Evolutionary conservation across 257 asterid species (phyloP).

Genomic region (Fraxinus quadrangulata): DNA sequence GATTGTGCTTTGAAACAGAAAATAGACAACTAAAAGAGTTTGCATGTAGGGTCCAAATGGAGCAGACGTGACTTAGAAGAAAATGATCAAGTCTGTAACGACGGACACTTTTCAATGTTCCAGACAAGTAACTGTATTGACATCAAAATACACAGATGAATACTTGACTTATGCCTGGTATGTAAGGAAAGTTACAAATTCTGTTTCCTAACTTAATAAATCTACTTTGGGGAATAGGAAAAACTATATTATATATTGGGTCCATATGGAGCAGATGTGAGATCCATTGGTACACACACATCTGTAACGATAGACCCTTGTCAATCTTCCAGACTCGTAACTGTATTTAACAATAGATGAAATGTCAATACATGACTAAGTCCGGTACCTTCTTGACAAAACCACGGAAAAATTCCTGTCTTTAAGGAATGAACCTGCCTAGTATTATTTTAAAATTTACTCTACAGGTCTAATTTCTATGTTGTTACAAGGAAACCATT

Average conservation of each 20-base stretch:
- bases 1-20: neutral
- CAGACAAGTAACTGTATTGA: constrained; percentile 65
- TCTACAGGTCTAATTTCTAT: neutral
- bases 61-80: constrained; percentile 52
- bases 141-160: constrained; percentile 43
- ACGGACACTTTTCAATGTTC: constrained; percentile 49
- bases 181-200: neutral
- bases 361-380: constrained; percentile 45
- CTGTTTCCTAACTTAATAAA: neutral
- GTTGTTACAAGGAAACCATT: neutral
- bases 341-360: constrained; percentile 28
- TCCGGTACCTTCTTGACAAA: constrained; percentile 28
- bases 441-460: neutral
- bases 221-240: neutral
- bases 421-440: neutral
- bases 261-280: constrained; percentile 39
- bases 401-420: neutral
- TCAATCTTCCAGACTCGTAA: constrained; percentile 37
- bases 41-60: constrained; percentile 61
- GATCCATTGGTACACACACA: constrained; percentile 12
- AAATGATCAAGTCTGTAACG: constrained; percentile 58
- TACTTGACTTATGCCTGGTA: constrained; percentile 61
- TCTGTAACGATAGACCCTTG: constrained; percentile 37
- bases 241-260: constrained; percentile 5
- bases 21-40: neutral